A percentile compares a stretch with the other conserved stretches of the same genome.
Evolutionary conservation across 148 eudicot genomes (phyloP).

Genomic region (Rheum nobile): DNA sequence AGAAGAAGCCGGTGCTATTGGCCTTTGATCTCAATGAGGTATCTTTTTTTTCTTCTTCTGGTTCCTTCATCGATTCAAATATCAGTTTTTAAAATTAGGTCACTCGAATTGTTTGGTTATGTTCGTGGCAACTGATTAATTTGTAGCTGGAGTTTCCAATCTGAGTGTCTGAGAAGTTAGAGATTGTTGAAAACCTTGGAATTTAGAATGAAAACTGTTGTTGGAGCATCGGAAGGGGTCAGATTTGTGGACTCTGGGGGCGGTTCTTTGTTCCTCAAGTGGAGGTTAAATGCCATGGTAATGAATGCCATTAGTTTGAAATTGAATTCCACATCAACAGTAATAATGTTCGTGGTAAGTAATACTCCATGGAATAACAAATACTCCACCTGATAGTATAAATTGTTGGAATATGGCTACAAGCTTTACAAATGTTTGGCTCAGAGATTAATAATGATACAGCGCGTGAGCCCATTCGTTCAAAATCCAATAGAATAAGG

Average conservation of each 20-base stretch:
- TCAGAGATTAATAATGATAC: neutral
- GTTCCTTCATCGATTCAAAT: neutral
- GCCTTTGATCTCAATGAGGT: conserved; percentile 36
- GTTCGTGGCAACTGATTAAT: neutral
- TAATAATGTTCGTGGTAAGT: neutral
- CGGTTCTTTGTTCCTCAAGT: neutral
- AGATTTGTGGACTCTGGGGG: neutral
- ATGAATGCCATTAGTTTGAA: neutral
- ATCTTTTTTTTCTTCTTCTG: neutral
- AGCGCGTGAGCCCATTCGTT: neutral
- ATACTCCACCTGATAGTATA: neutral
- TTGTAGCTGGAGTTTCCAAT: neutral
- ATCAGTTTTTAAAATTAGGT: neutral
- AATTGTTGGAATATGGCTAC: neutral
- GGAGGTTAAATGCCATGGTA: neutral
- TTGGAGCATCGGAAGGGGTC: neutral
- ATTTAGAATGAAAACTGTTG: neutral
- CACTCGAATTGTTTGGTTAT: neutral
- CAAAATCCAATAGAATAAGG: neutral
- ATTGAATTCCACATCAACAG: neutral
- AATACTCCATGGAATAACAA: neutral
- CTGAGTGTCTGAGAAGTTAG: neutral
- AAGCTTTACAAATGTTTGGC: neutral
- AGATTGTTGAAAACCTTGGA: neutral
- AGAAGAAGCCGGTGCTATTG: conserved; percentile 14